phyloP scores from a whole-genome alignment of 306 rosid species.

The Lathyrus oleraceus region DNA sequence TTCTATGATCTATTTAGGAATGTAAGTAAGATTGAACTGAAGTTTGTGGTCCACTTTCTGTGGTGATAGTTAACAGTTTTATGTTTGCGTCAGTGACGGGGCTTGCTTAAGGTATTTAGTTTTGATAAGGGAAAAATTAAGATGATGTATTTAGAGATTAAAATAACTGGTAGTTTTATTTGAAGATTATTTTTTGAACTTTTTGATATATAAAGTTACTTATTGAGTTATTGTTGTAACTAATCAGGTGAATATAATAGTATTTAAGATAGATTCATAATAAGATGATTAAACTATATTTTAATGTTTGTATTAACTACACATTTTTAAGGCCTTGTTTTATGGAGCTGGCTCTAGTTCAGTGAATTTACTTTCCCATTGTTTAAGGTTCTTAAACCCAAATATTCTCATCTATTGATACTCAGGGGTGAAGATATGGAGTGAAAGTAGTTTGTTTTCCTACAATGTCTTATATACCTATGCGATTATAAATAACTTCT shows the following conservation, averaged over 20 bases:
- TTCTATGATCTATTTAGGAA: neutral
- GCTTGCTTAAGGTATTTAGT: neutral
- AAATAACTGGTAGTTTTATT: neutral
- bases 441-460: neutral
- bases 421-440: neutral
- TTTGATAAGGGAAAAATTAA: neutral
- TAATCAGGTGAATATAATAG: neutral
- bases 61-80: neutral
- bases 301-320: neutral
- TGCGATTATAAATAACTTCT: slow-evolving; percentile 6
- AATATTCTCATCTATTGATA: neutral
- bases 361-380: slow-evolving; percentile 4
- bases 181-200: neutral
- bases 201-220: neutral
- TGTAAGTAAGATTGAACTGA: neutral
- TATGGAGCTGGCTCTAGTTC: neutral
- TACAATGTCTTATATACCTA: neutral
- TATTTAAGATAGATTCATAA: neutral
- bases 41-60: neutral
- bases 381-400: slow-evolving; percentile 10
- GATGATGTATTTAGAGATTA: neutral
- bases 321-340: neutral
- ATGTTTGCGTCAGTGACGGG: neutral
- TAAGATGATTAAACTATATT: neutral
- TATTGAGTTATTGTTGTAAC: neutral